Evolutionary conservation across 495 filamentous ascomycete genomes (phyloP).

Genomic region (Talaromyces trachyspermus): DNA sequence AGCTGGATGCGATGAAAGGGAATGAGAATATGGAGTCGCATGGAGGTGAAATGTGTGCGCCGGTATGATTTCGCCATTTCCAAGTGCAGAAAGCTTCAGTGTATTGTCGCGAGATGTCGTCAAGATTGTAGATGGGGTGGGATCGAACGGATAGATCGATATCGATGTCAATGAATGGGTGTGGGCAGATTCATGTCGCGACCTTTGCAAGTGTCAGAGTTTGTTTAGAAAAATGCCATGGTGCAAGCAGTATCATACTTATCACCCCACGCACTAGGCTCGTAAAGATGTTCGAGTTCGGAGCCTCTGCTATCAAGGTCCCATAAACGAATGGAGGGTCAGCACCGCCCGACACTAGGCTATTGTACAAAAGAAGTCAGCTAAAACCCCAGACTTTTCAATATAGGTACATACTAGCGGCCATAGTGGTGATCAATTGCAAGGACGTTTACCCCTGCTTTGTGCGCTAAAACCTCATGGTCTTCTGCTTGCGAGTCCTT

Average conservation of each 20-base stretch:
- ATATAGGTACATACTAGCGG: constrained; percentile 49
- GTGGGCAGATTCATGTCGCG: constrained; percentile 45
- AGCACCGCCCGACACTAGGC: constrained; percentile 74
- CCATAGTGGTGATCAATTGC: constrained; percentile 72
- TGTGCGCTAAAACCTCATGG: constrained; percentile 52
- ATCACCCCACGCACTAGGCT: constrained; percentile 37
- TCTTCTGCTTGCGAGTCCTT: constrained; percentile 22
- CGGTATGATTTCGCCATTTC: constrained; percentile 37
- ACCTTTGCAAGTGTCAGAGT: too few species aligned
- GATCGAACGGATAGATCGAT: constrained; percentile 79
- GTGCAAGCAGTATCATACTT: constrained; percentile 23
- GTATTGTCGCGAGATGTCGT: constrained; percentile 79
- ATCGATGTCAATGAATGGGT: constrained; percentile 77
- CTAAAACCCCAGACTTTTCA: background rate
- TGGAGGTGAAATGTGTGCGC: constrained; percentile 62
- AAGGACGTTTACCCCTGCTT: constrained; percentile 66
- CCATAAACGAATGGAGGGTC: constrained; percentile 78
- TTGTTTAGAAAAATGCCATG: too few species aligned
- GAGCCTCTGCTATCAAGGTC: constrained; percentile 56
- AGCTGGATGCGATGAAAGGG: constrained; percentile 61
- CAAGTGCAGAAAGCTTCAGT: constrained; percentile 69
- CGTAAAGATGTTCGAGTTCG: constrained; percentile 39
- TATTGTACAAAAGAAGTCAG: constrained; percentile 23
- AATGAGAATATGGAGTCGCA: constrained; percentile 67
- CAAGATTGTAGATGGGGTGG: constrained; percentile 64